Conservation (phyloP, 2,329 filamentous ascomycete species). For the Cercospora nicotianae region DNA sequence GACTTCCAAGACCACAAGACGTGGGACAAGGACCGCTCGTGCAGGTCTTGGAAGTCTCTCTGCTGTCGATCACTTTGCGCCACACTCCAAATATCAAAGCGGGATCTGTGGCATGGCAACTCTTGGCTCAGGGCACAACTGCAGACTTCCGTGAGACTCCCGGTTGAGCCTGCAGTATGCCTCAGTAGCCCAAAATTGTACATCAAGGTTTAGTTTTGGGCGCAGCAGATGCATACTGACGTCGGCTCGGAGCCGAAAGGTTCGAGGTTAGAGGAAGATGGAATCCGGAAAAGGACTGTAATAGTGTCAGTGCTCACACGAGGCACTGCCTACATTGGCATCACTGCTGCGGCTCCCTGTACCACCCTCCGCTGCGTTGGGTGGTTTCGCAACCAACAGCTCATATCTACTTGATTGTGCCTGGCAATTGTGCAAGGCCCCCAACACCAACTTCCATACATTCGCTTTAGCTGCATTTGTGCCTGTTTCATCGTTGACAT, state of each 20-base stretch:
- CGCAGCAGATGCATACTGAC: conserved; percentile 14
- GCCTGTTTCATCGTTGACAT: conserved; percentile 9
- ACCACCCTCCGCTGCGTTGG: background rate
- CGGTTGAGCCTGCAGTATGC: background rate
- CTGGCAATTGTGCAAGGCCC: background rate
- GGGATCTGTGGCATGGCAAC: conserved; percentile 4
- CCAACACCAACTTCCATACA: background rate
- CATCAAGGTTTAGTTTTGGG: conserved; percentile 1
- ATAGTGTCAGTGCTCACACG: background rate
- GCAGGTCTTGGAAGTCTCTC: conserved; percentile 1
- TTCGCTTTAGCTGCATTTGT: conserved; percentile 8
- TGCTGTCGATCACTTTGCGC: conserved; percentile 8
- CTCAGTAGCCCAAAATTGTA: conserved; percentile 2
- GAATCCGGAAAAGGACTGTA: conserved; percentile 1
- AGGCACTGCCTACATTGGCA: conserved; percentile 19
- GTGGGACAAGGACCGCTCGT: conserved; percentile 18
- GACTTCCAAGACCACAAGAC: conserved; percentile 8
- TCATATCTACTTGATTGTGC: conserved; percentile 2
- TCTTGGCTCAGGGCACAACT: conserved; percentile 1
- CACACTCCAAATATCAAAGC: conserved; percentile 13
- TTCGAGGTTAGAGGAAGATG: background rate
- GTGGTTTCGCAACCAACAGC: background rate
- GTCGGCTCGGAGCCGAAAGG: conserved; percentile 15
- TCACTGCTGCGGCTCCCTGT: background rate
- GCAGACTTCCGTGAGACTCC: background rate